phyloP scores from a whole-genome alignment of 345 rosid species.

The Moricandia arvensis region DNA sequence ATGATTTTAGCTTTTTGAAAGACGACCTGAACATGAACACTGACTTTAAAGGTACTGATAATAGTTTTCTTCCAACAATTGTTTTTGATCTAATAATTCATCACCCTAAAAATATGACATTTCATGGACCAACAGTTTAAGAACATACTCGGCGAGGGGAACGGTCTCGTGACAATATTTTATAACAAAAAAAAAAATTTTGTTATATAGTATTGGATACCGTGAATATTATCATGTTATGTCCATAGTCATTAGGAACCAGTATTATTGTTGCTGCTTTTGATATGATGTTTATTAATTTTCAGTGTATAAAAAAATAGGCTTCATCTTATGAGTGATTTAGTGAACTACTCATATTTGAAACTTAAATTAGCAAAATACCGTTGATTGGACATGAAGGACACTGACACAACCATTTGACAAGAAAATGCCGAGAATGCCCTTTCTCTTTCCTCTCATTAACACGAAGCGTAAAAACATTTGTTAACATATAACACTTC shows the following conservation, averaged over 20 bases:
- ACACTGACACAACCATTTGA: no score
- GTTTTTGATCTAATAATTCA: constrained; percentile 23
- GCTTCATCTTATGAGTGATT: no score
- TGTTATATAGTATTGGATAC: constrained; percentile 29
- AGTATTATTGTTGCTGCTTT: constrained; percentile 30
- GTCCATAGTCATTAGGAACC: constrained; percentile 31
- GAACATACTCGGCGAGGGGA: constrained; percentile 24
- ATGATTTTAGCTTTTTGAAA: constrained; percentile 35
- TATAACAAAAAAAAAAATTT: no score
- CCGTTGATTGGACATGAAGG: no score
- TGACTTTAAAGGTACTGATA: constrained; percentile 34
- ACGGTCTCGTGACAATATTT: constrained; percentile 30
- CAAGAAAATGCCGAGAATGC: no score
- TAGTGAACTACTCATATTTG: no score
- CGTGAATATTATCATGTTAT: constrained; percentile 34
- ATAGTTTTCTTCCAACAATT: constrained; percentile 31
- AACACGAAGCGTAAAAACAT: no score
- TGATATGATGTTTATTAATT: constrained; percentile 30
- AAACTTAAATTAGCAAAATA: no score
- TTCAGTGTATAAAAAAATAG: constrained; percentile 37
- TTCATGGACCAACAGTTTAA: constrained; percentile 29
- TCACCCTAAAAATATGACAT: constrained; percentile 17
- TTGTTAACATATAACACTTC: no score
- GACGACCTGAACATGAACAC: constrained; percentile 28
- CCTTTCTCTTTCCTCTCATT: no score